Evolutionary conservation across 345 rosid species (phyloP).

Genomic region (Mangifera indica): DNA sequence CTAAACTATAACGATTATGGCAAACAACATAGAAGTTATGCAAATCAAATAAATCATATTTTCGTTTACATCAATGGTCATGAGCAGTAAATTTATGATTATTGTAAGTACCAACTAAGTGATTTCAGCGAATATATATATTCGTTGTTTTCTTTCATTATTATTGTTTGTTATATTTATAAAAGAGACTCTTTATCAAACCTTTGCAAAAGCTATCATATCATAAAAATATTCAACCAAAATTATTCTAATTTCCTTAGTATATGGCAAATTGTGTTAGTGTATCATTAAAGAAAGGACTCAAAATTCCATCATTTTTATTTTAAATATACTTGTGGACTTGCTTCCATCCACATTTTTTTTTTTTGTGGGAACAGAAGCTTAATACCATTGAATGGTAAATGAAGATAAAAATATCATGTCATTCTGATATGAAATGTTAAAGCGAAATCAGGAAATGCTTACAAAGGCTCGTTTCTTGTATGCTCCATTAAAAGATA

Average conservation of each 20-base stretch:
- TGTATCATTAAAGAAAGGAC: background rate
- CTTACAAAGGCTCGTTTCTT: background rate
- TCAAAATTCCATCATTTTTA: background rate
- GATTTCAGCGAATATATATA: background rate
- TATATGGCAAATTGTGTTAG: background rate
- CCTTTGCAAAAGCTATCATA: background rate
- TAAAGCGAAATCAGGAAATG: background rate
- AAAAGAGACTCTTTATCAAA: background rate
- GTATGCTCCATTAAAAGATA: background rate
- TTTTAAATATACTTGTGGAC: background rate
- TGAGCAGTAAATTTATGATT: too few species aligned
- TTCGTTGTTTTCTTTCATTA: background rate
- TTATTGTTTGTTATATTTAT: too few species aligned
- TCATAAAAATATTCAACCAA: too few species aligned
- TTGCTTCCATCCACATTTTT: too few species aligned
- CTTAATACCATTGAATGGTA: background rate
- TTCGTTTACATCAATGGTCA: too few species aligned
- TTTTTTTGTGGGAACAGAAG: background rate
- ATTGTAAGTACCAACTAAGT: too few species aligned
- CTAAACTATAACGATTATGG: too few species aligned
- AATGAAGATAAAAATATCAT: background rate
- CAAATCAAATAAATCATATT: too few species aligned
- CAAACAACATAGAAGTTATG: too few species aligned
- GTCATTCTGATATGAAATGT: constrained; percentile 4
- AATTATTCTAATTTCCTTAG: background rate